A percentile compares a stretch with the other conserved stretches of the same genome.
phyloP scores from a whole-genome alignment of 257 asterid genomes.

The Rhazya stricta region DNA sequence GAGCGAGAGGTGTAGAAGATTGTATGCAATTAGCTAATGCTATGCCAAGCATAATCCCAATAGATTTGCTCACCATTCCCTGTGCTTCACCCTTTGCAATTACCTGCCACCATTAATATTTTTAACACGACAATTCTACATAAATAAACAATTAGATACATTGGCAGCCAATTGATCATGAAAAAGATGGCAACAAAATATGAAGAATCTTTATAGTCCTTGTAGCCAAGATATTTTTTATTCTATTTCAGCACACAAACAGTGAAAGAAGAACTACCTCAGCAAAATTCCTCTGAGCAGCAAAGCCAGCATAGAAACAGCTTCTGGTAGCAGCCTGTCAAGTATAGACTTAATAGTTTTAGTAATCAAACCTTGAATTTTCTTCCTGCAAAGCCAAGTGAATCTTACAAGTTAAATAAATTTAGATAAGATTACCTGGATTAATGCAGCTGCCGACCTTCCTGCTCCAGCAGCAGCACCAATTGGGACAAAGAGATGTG shows the following conservation, averaged over 20 bases:
- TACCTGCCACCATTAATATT: slow-evolving; percentile 48
- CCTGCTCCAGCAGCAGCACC: slow-evolving; percentile 98
- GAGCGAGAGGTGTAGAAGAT: slow-evolving; percentile 84
- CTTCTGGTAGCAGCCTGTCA: slow-evolving; percentile 94
- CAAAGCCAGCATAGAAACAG: slow-evolving; percentile 98
- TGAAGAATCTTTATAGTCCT: not conserved
- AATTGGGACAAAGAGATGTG: slow-evolving; percentile 89
- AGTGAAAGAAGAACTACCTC: slow-evolving; percentile 47
- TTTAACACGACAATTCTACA: slow-evolving; percentile 17
- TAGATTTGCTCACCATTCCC: slow-evolving; percentile 98
- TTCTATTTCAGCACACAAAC: not conserved
- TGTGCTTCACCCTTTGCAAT: slow-evolving; percentile 99
- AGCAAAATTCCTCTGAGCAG: slow-evolving; percentile 96
- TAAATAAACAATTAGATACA: slow-evolving; percentile 1
- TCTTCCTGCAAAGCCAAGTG: not conserved
- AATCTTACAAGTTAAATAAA: not conserved
- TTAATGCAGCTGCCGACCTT: slow-evolving; percentile 86
- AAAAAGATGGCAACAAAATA: not conserved
- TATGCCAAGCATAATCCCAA: slow-evolving; percentile 91
- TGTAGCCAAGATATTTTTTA: not conserved
- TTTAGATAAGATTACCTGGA: slow-evolving; percentile 53
- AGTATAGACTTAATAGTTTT: not conserved
- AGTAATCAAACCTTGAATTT: not conserved
- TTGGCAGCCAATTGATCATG: not conserved
- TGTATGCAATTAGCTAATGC: slow-evolving; percentile 68